Conservation (phyloP, 306 rosid species). For the Hippophae tibetana region DNA sequence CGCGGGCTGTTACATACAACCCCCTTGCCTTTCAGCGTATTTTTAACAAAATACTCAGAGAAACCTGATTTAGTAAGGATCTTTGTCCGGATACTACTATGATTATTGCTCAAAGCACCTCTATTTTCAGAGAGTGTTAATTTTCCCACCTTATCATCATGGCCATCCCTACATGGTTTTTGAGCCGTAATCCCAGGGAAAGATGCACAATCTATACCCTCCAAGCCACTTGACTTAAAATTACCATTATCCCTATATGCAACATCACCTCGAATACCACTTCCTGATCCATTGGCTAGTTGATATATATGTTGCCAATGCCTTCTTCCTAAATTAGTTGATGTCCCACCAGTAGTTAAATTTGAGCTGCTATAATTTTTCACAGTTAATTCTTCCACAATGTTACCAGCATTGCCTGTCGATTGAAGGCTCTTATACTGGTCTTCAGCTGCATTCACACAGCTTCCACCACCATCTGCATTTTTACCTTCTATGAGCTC, state of each 20-base stretch:
- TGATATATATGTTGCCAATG: conserved; percentile 65
- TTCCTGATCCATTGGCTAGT: conserved; percentile 50
- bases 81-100: conserved; percentile 60
- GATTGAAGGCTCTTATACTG: conserved; percentile 19
- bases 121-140: conserved; percentile 33
- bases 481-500: conserved; percentile 33
- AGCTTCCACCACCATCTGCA: conserved; percentile 19
- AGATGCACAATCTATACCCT: conserved; percentile 38
- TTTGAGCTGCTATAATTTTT: conserved; percentile 43
- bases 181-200: conserved; percentile 39
- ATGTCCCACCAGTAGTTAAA: conserved; percentile 52
- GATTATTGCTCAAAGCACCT: conserved; percentile 33
- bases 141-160: conserved; percentile 40
- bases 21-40: conserved; percentile 77
- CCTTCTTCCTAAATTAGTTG: conserved; percentile 37
- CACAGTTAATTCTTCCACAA: conserved; percentile 56
- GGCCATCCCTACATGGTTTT: conserved; percentile 37
- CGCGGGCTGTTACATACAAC: conserved; percentile 43
- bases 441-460: conserved; percentile 31
- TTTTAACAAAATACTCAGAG: conserved; percentile 70
- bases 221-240: conserved; percentile 35
- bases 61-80: conserved; percentile 78
- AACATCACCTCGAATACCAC: conserved; percentile 35
- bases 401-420: conserved; percentile 30
- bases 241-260: conserved; percentile 37